Percentiles rank a stretch among this genome's conserved stretches.
Evolutionary conservation across 2,329 filamentous ascomycete genomes (phyloP).

Genomic region (Penicillium sp.): DNA sequence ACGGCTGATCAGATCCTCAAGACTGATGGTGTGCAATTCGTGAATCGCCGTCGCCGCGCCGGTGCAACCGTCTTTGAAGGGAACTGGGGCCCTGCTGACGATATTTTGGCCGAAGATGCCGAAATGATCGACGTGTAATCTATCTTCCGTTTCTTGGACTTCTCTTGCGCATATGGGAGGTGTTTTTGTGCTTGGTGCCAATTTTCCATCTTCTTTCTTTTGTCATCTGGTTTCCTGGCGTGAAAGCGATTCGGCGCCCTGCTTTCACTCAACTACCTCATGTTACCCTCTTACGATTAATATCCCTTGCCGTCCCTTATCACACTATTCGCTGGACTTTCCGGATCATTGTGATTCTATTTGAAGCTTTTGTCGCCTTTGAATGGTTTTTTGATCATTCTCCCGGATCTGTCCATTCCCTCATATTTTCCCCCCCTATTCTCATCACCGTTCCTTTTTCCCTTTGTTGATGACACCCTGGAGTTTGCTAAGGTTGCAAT

Average conservation of each 20-base stretch:
- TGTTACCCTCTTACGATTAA: slow-evolving; percentile 16
- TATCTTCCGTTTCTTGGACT: slow-evolving; percentile 12
- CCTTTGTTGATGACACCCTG: slow-evolving; percentile 15
- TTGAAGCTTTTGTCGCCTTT: slow-evolving; percentile 3
- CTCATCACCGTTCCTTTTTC: neutral
- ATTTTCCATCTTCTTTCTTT: slow-evolving; percentile 18
- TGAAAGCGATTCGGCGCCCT: slow-evolving; percentile 18
- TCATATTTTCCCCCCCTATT: slow-evolving; percentile 1
- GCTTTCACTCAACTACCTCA: slow-evolving; percentile 13
- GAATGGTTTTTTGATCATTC: slow-evolving; percentile 4
- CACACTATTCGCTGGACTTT: slow-evolving; percentile 6
- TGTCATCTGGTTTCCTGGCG: slow-evolving; percentile 15
- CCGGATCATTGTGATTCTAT: slow-evolving; percentile 9
- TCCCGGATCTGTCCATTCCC: neutral
- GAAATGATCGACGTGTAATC: slow-evolving; percentile 59
- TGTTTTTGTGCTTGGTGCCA: slow-evolving; percentile 17
- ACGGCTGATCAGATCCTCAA: slow-evolving; percentile 66
- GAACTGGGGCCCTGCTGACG: slow-evolving; percentile 79
- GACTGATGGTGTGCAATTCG: slow-evolving; percentile 72
- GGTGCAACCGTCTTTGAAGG: slow-evolving; percentile 95
- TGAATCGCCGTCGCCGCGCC: slow-evolving; percentile 67
- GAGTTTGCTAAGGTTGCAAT: slow-evolving; percentile 17
- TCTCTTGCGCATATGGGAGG: slow-evolving; percentile 30
- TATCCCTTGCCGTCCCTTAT: slow-evolving; percentile 1
- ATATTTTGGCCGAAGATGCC: slow-evolving; percentile 52